phyloP scores from a whole-genome alignment of 352 stramenopile genomes.

The Phytophthora pluvialis region DNA sequence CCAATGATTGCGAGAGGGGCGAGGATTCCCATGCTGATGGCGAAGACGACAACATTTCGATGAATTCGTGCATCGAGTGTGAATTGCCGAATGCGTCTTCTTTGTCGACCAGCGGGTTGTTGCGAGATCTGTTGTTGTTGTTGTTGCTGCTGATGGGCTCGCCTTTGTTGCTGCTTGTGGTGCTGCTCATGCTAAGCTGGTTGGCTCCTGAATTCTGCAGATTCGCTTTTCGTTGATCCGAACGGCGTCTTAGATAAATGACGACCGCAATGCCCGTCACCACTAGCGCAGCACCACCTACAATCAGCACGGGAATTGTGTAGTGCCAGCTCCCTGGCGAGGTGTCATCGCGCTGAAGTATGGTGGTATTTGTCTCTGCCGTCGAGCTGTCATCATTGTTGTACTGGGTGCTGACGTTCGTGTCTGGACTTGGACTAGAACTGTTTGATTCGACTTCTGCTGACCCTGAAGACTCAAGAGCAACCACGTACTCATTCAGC shows the following conservation, averaged over 20 bases:
- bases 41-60: constrained; percentile 18
- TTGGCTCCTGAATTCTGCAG: constrained; percentile 11
- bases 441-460: neutral
- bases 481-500: constrained; percentile 28
- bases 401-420: neutral
- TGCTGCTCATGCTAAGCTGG: constrained; percentile 7
- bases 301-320: constrained; percentile 41
- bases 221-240: constrained; percentile 2
- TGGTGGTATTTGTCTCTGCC: constrained; percentile 13
- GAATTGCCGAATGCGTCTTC: constrained; percentile 24
- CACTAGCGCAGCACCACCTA: constrained; percentile 23
- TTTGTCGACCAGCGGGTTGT: constrained; percentile 12
- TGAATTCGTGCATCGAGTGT: constrained; percentile 14
- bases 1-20: constrained; percentile 19
- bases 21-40: constrained; percentile 19
- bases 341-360: constrained; percentile 10
- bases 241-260: constrained; percentile 30
- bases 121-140: neutral
- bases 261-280: constrained; percentile 24
- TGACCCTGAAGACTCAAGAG: constrained; percentile 4
- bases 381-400: constrained; percentile 20
- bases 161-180: neutral
- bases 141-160: neutral
- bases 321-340: constrained; percentile 29
- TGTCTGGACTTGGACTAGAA: neutral